Conservation (phyloP, 768 basidiomycete genomes). For the Rhodotorula graminis region DNA sequence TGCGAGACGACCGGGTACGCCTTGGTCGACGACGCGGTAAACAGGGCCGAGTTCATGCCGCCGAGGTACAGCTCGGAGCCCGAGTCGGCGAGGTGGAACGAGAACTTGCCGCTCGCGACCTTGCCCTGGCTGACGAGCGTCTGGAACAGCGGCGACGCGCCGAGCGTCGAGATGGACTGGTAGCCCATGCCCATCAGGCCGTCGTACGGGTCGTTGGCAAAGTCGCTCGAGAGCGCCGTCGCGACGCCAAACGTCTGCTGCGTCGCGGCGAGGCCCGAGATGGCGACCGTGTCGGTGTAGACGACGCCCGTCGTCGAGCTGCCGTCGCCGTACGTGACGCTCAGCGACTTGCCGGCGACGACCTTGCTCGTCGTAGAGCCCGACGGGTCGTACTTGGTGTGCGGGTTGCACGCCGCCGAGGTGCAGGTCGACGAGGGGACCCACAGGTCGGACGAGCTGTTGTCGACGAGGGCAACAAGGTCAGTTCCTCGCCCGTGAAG, state of each 20-base stretch:
- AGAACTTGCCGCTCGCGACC: conserved; percentile 37
- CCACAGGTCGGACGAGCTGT: conserved; percentile 41
- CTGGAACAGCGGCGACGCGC: conserved; percentile 42
- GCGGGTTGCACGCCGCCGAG: conserved; percentile 45
- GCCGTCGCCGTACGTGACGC: conserved; percentile 55
- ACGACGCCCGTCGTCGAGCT: conserved; percentile 51
- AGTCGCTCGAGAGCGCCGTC: conserved; percentile 36
- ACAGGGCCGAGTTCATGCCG: conserved; percentile 44
- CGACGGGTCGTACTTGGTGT: conserved; percentile 48
- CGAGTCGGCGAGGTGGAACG: conserved; percentile 33
- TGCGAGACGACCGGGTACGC: conserved; percentile 46
- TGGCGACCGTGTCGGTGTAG: conserved; percentile 53
- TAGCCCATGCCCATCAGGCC: conserved; percentile 42
- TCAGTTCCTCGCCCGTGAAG: too few species aligned
- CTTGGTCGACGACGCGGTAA: conserved; percentile 41
- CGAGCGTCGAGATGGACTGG: conserved; percentile 54
- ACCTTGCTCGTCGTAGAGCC: conserved; percentile 46
- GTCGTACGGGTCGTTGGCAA: conserved; percentile 37
- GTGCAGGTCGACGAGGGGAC: conserved; percentile 36
- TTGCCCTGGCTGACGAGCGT: conserved; percentile 32
- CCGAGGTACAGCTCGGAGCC: conserved; percentile 47
- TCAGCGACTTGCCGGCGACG: conserved; percentile 46
- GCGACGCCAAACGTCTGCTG: conserved; percentile 54
- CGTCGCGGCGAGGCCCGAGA: conserved; percentile 51
- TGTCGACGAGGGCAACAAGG: background rate